phyloP scores from a whole-genome alignment of 176 grass and related monocot species.

The Carex pumila region DNA sequence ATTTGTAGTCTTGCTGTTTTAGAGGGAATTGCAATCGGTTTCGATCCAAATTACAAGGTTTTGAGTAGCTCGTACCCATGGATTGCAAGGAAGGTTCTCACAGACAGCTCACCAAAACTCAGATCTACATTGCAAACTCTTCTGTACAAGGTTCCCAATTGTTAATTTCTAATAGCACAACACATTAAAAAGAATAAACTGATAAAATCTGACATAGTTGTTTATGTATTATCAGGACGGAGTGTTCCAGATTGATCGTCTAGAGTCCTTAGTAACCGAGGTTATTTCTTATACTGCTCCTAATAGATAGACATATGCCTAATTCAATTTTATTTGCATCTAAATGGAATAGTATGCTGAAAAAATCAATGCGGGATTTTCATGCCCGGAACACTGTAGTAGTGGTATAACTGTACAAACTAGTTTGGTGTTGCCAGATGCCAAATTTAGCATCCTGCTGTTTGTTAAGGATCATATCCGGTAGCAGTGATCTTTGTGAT shows the following conservation, averaged over 20 bases:
- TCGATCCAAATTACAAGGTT: conserved; percentile 94
- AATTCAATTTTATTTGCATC: background rate
- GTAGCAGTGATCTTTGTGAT: conserved; percentile 6
- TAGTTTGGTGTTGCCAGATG: background rate
- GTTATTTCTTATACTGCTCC: conserved; percentile 27
- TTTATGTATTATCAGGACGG: conserved; percentile 51
- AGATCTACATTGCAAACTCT: conserved; percentile 67
- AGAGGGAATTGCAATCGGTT: conserved; percentile 86
- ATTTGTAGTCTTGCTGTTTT: conserved; percentile 91
- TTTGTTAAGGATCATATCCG: background rate
- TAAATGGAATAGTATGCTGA: background rate
- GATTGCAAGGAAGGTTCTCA: conserved; percentile 99
- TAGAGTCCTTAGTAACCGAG: conserved; percentile 91
- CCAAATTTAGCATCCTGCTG: background rate
- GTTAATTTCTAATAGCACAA: background rate
- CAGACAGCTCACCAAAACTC: conserved; percentile 83
- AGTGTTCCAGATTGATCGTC: conserved; percentile 78
- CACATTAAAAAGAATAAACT: background rate
- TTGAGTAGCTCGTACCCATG: conserved; percentile 94
- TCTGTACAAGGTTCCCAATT: conserved; percentile 69
- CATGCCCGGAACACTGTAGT: background rate
- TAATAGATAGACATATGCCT: background rate
- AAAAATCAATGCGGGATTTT: background rate
- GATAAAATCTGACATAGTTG: conserved; percentile 21
- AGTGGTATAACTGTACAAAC: background rate